Evolutionary conservation across 75 land plant species (phyloP), one percentile per base, ranked within the genome.

Genomic region (Picea glauca): DNA sequence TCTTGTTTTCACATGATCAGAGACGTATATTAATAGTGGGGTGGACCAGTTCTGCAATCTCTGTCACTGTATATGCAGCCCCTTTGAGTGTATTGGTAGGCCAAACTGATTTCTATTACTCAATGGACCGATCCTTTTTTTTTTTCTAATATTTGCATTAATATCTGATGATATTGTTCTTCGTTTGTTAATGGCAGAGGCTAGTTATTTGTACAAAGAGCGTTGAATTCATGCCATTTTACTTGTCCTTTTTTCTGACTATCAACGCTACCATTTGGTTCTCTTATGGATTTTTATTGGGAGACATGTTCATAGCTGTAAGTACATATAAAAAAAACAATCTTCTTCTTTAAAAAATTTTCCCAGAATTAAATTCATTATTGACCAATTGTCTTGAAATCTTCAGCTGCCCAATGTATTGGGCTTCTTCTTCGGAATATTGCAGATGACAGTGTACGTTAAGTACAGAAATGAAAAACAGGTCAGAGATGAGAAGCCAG

Each of bases 181-280:
- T 13, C 3, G 13, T 78, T 78, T 74, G 26, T 26, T 26, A 26
- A 26, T 66, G 74, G 57, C 88, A 94, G 94, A 85, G 93, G 32
- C 79, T 84, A 12, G 98, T 96, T 8, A 85, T 96, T n/a, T 88
- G 92, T 17, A 92, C 96, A 17, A 96, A 89, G 83, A 96, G 98
- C 58, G 96, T 96, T 68, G 93, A 93, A 77, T 94, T 82, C 83
- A 93, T 96, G 98, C 98, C 98, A 0, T 91, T 93, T 59, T 72
- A 57, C 31, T 66, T 96, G 35, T 96, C 96, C 13, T 82, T 93
- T 46, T 87, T 87, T 60, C 85, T 94, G 66, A 88, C 96, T 11
- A 61, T 90, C 3, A 92, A 87, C 43, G 90, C 95, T 2, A 73
- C 80, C 32, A 83, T 87, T 73, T 96, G 98, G 98, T 83, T 93